Percentiles rank a stretch among this genome's conserved stretches.
phyloP scores from a whole-genome alignment of 768 basidiomycete species.

The Naematelia aurantialba region DNA sequence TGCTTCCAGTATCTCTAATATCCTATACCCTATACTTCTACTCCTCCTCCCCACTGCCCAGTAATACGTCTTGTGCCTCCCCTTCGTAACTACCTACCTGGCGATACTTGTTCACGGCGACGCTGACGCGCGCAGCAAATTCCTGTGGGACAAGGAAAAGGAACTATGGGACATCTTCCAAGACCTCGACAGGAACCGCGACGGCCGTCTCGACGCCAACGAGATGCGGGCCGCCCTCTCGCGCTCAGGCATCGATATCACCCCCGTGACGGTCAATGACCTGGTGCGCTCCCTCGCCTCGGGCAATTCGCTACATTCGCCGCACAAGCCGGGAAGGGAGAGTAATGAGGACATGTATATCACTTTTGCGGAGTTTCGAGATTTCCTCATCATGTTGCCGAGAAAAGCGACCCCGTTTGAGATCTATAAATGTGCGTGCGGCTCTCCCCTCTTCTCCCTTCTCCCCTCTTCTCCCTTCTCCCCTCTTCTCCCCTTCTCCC shows the following conservation, averaged over 20 bases:
- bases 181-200: conserved; percentile 82
- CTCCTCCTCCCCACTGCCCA: no score
- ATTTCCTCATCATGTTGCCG: conserved; percentile 82
- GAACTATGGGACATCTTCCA: conserved; percentile 92
- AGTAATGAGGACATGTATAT: conserved; percentile 55
- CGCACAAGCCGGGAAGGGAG: not conserved
- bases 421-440: conserved; percentile 61
- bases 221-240: conserved; percentile 63
- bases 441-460: not conserved
- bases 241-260: conserved; percentile 71
- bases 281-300: conserved; percentile 74
- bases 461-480: not conserved
- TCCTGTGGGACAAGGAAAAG: conserved; percentile 49
- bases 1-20: no score
- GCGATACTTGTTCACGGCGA: no score
- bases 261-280: conserved; percentile 67
- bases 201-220: conserved; percentile 70
- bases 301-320: not conserved
- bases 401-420: conserved; percentile 74
- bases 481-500: not conserved
- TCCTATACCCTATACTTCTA: no score
- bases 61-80: no score
- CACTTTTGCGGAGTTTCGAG: conserved; percentile 79
- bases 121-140: conserved; percentile 29
- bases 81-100: no score